Evolutionary conservation across 176 grass and related monocot species (phyloP), one percentile per base, ranked within the genome.

Genomic region (bread wheat (Triticum aestivum)): DNA sequence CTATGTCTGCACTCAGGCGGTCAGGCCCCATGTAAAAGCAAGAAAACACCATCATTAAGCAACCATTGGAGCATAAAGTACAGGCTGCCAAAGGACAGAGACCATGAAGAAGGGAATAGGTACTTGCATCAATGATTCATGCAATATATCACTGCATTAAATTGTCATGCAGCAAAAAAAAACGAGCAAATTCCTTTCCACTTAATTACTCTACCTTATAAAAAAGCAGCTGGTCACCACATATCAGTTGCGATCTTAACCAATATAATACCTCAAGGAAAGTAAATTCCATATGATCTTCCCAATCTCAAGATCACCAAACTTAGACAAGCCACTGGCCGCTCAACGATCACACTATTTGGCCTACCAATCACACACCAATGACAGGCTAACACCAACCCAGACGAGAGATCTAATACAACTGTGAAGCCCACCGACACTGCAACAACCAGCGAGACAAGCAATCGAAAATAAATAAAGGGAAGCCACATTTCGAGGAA

Each of bases 241-340:
- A 61, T 72, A 9, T 83, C 32, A 56, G 52, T 37, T 72, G 49
- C 34, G 35, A 84, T 47, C 13, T 37, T 21, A 77, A 51, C 21
- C 41, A 85, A 85, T 30, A 33, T 61, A 84, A 27, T 67, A 81
- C 65, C 14, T 64, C 75, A 65, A 65, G 78, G 24, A 18, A 56
- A 52, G 45, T 23, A 26, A 82, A 35, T 70, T 47, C 44, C 65
- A 38, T 56, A 58, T 54, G 27, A 8, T 76, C 13, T 51, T 24
- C 23, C 71, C 49, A 47, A 42, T 74, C 42, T 27, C 42, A 27
- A 75, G 72, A 51, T 75, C 42, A 75, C 72, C 42, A 75, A 17
- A 51, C 24, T 5, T 44, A 52, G 42, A 32, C 73, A 75, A 65
- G 26, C 6, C 9, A 70, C 49, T 88, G 3, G 29, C 20, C 38